These are phyloP conservation scores for Apiospora pterosperma DNA, from an alignment of 2,329 filamentous ascomycete species.

Conservation along the genomic window DNA sequence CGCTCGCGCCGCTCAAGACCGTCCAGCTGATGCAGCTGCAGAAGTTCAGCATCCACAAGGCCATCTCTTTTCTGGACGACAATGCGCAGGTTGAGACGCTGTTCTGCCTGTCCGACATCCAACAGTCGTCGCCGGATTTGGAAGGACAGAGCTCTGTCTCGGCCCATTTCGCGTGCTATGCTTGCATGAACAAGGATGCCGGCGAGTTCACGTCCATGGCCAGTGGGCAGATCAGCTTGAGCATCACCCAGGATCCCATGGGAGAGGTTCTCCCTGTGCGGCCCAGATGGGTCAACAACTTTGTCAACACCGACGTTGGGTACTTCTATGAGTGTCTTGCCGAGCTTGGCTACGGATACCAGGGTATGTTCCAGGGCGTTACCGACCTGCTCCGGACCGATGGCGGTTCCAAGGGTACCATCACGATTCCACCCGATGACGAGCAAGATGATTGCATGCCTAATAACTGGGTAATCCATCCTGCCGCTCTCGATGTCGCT, in stretches of 20 bases:
- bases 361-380: slow-evolving; percentile 4
- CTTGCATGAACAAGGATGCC: slow-evolving; percentile 7
- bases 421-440: background rate
- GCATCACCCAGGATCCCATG: background rate
- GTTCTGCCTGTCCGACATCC: slow-evolving; percentile 5
- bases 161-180: slow-evolving; percentile 8
- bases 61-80: slow-evolving; percentile 8
- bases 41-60: slow-evolving; percentile 7
- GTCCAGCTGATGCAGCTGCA: slow-evolving; percentile 6
- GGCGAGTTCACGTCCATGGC: slow-evolving; percentile 9
- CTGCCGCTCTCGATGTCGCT: slow-evolving; percentile 29
- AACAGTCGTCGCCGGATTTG: background rate
- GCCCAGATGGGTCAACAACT: background rate
- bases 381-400: background rate
- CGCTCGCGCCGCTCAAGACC: background rate
- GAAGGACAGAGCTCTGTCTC: background rate
- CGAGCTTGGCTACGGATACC: background rate
- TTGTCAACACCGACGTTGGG: background rate
- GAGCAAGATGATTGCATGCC: slow-evolving; percentile 6
- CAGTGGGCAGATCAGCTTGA: slow-evolving; percentile 4
- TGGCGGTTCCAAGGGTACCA: background rate
- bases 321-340: background rate
- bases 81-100: slow-evolving; percentile 11
- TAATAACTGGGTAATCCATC: slow-evolving; percentile 31
- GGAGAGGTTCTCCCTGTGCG: background rate